A percentile compares a stretch with the other conserved stretches of the same genome.
These are phyloP conservation scores for Xylaria sp. DNA, from an alignment of 2,329 filamentous ascomycete species.

Conservation along the genomic window DNA sequence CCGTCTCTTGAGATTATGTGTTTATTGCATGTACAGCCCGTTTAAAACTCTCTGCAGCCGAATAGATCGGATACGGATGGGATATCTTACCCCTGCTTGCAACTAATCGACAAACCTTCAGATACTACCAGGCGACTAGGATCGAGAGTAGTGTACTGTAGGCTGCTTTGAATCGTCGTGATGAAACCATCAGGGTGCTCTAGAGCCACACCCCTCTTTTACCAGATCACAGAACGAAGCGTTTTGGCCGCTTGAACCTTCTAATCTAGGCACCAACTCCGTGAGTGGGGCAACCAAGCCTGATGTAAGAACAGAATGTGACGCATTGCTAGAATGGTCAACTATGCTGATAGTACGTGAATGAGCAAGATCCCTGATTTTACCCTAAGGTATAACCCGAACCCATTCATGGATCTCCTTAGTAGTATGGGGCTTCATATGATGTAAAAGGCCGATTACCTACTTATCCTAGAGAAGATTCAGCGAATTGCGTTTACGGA, in stretches of 20 bases:
- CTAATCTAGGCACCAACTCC: slow-evolving; percentile 10
- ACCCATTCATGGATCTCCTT: not conserved
- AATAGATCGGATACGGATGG: not conserved
- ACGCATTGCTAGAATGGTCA: slow-evolving; percentile 4
- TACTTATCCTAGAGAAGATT: not conserved
- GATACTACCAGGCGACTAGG: not conserved
- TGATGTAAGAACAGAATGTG: slow-evolving; percentile 9
- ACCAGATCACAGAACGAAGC: not conserved
- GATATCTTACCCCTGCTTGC: not conserved
- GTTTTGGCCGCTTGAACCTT: slow-evolving; percentile 13
- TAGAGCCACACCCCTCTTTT: slow-evolving; percentile 9
- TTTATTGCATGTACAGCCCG: not conserved
- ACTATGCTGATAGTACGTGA: not conserved
- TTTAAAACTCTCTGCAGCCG: not conserved
- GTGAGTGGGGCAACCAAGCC: slow-evolving; percentile 7
- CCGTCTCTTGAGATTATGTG: not conserved
- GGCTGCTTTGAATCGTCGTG: slow-evolving; percentile 3
- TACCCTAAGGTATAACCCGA: not conserved
- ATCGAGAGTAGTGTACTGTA: not conserved
- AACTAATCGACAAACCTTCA: not conserved
- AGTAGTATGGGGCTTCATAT: not conserved
- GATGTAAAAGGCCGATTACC: not conserved
- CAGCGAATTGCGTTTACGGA: not conserved
- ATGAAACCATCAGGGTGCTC: slow-evolving; percentile 1
- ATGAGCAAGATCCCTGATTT: not conserved